phyloP scores from a whole-genome alignment of 768 basidiomycete genomes.

The Xerocomellus intermedius region DNA sequence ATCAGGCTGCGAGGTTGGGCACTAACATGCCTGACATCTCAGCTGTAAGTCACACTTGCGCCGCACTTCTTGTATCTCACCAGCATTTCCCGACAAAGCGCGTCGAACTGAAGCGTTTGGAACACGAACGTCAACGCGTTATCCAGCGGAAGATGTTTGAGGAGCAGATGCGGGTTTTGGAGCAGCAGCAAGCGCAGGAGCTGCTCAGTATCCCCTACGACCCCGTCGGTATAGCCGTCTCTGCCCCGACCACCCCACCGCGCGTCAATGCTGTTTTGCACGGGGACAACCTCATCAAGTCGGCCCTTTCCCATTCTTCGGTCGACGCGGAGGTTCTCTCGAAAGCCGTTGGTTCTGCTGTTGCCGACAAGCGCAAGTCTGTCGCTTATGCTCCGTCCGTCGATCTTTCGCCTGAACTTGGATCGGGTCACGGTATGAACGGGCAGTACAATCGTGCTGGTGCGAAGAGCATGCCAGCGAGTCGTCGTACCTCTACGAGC shows the following conservation, averaged over 20 bases:
- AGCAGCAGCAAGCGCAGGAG: slow-evolving; percentile 88
- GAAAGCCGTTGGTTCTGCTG: slow-evolving; percentile 64
- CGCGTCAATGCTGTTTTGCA: slow-evolving; percentile 71
- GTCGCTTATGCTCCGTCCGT: slow-evolving; percentile 81
- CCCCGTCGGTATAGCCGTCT: slow-evolving; percentile 68
- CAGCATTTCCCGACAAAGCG: slow-evolving; percentile 46
- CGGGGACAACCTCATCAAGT: slow-evolving; percentile 48
- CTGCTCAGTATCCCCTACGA: slow-evolving; percentile 75
- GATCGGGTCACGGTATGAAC: slow-evolving; percentile 41
- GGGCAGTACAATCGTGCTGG: slow-evolving; percentile 68
- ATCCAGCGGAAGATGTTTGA: slow-evolving; percentile 90
- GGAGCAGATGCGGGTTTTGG: slow-evolving; percentile 92
- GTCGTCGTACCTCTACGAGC: slow-evolving; percentile 85
- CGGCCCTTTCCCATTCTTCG: slow-evolving; percentile 46
- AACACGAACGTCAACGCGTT: slow-evolving; percentile 83
- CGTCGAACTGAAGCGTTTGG: slow-evolving; percentile 83
- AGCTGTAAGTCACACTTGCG: slow-evolving; percentile 54
- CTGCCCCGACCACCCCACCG: slow-evolving; percentile 86
- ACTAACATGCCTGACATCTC: slow-evolving; percentile 86
- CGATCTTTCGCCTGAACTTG: slow-evolving; percentile 68
- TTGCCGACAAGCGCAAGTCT: slow-evolving; percentile 79
- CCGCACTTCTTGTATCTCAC: slow-evolving; percentile 1
- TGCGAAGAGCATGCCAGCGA: slow-evolving; percentile 91
- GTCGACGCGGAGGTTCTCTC: slow-evolving; percentile 65
- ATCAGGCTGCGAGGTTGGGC: slow-evolving; percentile 77